phyloP scores from a whole-genome alignment of 352 stramenopile species.

The Aphanomyces euteiches region DNA sequence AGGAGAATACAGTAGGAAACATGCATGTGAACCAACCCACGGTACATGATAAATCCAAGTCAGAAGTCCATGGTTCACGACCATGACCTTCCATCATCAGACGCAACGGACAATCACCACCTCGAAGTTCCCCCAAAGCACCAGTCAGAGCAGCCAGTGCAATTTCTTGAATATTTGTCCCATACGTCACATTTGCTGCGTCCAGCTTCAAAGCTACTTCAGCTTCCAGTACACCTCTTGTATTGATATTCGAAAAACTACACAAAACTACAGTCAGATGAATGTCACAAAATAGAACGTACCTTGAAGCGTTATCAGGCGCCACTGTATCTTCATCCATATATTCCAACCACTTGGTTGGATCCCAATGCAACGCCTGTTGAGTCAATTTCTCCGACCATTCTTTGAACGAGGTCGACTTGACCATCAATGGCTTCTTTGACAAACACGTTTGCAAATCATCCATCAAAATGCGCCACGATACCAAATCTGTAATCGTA shows the following conservation, averaged over 20 bases:
- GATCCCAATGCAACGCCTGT: not conserved
- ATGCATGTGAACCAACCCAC: conserved; percentile 4
- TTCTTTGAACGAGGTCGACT: not conserved
- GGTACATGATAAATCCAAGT: not conserved
- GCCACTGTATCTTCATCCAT: not conserved
- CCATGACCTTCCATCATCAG: conserved; percentile 3
- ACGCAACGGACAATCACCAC: not conserved
- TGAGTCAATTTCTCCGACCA: conserved; percentile 7
- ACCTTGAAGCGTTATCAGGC: not conserved
- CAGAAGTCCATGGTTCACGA: not conserved
- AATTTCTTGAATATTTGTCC: conserved; percentile 10
- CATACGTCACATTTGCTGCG: not conserved
- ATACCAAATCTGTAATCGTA: conserved; percentile 11
- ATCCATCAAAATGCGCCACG: not conserved
- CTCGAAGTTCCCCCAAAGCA: not conserved
- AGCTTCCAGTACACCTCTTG: not conserved
- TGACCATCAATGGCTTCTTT: not conserved
- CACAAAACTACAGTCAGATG: not conserved
- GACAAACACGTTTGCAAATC: conserved; percentile 2
- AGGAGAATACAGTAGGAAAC: not conserved
- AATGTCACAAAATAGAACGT: not conserved
- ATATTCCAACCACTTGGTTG: not conserved
- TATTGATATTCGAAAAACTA: not conserved
- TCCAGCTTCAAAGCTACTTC: not conserved
- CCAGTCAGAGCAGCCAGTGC: not conserved